Conservation (phyloP, 345 rosid species). For the Ailanthus altissimus region DNA sequence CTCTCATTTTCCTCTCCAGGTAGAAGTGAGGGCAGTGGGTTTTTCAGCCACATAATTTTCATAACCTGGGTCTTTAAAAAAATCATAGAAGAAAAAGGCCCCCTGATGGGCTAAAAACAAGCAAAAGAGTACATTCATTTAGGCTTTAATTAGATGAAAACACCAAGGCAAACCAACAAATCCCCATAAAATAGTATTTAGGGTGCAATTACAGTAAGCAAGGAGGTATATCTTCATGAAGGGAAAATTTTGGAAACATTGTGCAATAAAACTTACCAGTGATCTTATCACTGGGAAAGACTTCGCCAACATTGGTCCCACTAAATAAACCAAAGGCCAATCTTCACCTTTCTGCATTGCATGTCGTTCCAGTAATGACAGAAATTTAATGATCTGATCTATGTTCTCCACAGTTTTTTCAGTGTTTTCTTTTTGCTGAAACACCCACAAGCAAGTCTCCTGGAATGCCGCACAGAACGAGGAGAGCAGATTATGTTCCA, state of each 20-base stretch:
- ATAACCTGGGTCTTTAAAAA: background rate
- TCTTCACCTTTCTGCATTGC: conserved; percentile 55
- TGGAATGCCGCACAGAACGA: conserved; percentile 54
- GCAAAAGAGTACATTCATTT: background rate
- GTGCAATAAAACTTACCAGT: conserved; percentile 57
- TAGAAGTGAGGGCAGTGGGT: background rate
- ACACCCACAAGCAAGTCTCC: conserved; percentile 52
- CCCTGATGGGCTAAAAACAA: background rate
- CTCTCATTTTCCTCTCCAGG: background rate
- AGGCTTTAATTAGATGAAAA: background rate
- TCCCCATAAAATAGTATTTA: background rate
- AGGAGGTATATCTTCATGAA: background rate
- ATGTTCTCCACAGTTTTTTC: conserved; percentile 40
- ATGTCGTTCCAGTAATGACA: conserved; percentile 49
- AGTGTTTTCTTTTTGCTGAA: conserved; percentile 45
- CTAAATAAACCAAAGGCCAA: conserved; percentile 74
- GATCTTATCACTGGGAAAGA: conserved; percentile 71
- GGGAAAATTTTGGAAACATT: background rate
- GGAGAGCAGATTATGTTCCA: conserved; percentile 59
- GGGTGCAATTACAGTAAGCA: background rate
- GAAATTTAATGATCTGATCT: conserved; percentile 56
- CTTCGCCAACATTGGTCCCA: conserved; percentile 70
- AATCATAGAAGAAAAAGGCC: no score
- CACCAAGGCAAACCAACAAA: background rate
- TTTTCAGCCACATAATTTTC: background rate